phyloP scores from a whole-genome alignment of 1,284 basidiomycete species.

The Farysia itapuensis region DNA sequence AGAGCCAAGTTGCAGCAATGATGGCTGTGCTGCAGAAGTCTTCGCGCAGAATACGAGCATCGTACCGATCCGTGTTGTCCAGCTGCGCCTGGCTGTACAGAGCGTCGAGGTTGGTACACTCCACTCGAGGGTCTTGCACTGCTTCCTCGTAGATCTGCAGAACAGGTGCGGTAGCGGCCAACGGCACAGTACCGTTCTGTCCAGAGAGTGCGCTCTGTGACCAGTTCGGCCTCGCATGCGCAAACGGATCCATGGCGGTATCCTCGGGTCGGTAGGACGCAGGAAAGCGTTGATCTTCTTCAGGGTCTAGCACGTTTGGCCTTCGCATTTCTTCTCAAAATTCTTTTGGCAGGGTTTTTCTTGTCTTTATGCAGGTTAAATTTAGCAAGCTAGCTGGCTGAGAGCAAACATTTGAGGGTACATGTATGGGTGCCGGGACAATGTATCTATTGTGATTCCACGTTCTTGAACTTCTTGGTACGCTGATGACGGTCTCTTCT shows the following conservation, averaged over 20 bases:
- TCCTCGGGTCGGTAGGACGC: too few species aligned
- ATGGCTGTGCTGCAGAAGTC: constrained; percentile 47
- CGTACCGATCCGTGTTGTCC: constrained; percentile 17
- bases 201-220: background rate
- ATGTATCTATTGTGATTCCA: too few species aligned
- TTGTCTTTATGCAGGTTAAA: too few species aligned
- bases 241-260: constrained; percentile 4
- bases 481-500: background rate
- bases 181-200: background rate
- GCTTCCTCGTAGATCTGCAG: constrained; percentile 46
- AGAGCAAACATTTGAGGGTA: too few species aligned
- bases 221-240: constrained; percentile 3
- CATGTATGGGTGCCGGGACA: too few species aligned
- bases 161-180: constrained; percentile 38
- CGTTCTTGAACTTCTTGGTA: too few species aligned
- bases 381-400: too few species aligned
- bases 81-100: constrained; percentile 41
- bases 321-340: too few species aligned
- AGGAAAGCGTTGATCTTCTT: too few species aligned
- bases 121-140: constrained; percentile 44
- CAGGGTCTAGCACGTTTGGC: too few species aligned
- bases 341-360: too few species aligned
- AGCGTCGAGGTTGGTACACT: constrained; percentile 42
- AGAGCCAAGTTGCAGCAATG: constrained; percentile 43
- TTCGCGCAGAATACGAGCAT: constrained; percentile 41